These are phyloP conservation scores for Helianthus tuberosus DNA, from an alignment of 129 eudicot genomes.

Conservation along the genomic window DNA sequence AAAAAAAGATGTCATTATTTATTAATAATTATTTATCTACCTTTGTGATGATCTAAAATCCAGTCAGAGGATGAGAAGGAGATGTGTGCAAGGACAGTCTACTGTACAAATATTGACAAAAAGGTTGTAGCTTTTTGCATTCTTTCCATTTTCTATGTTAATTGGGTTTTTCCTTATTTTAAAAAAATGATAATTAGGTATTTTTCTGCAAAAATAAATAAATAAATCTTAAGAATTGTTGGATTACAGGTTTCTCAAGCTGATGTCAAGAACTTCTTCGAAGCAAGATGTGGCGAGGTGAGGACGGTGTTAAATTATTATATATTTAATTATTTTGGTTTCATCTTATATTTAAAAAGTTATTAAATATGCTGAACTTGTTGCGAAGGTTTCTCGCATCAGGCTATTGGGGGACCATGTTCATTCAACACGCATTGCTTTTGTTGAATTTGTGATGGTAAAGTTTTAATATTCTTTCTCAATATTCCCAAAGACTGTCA, in stretches of 20 bases:
- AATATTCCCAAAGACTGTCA: neutral
- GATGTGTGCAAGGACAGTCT: conserved; percentile 97
- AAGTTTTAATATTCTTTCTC: conserved; percentile 28
- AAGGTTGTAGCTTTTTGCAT: conserved; percentile 49
- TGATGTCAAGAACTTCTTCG: conserved; percentile 87
- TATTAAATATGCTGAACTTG: conserved; percentile 8
- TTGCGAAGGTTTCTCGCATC: conserved; percentile 82
- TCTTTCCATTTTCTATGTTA: conserved; percentile 3
- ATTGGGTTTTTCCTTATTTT: neutral
- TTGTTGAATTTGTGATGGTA: conserved; percentile 91
- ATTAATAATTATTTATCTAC: conserved; percentile 3
- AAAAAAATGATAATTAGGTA: neutral
- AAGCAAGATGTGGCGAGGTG: conserved; percentile 93
- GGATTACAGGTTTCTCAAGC: conserved; percentile 74
- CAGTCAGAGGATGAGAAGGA: conserved; percentile 98
- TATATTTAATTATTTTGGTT: neutral
- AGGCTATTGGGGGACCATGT: conserved; percentile 95
- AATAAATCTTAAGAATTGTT: neutral
- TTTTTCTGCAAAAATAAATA: conserved; percentile 4
- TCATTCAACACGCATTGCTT: conserved; percentile 95
- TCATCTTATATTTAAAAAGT: neutral
- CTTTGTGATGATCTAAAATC: conserved; percentile 18
- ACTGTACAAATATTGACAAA: conserved; percentile 98
- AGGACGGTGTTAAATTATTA: conserved; percentile 1
- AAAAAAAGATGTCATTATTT: conserved; percentile 14